Base-by-base conservation (phyloP, 2,329 filamentous ascomycete genomes). In the Diplodia intermedia region DNA sequence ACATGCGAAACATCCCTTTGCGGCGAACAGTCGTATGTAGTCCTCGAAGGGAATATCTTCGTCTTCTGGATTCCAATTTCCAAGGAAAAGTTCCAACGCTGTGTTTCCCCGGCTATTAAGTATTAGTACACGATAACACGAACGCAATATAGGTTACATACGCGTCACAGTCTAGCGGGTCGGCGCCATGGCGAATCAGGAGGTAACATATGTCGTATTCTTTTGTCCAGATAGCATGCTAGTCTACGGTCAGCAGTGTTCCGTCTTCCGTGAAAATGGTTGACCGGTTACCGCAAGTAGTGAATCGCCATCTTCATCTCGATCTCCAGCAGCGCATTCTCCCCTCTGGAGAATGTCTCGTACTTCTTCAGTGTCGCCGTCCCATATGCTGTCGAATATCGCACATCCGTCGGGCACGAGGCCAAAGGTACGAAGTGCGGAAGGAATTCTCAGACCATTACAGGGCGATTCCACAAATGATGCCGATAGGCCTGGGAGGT, bases 201-300 rank as follows among this genome's bases (percentile, higher is more conserved):
- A 47, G 43, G 9, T 3, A n/a, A n/a, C n/a, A 47, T 20, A 47
- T 47, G n/a, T 47, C 43, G 4, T 3, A 9, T 4, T 11, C 0
- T 1, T 11, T 47, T 2, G n/a, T 9, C 3, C 0, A 20, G 7
- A 20, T 4, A 12, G 43, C 43, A 8, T 11, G 0, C 43, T 47
- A 11, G 2, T 47, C 1, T 4, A 4, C 9, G 3, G 1, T 47
- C 3, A 47, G 18, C 43, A 8, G 11, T 20, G 1, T 11, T 47
- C n/a, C 4, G 2, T 1, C n/a, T n/a, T 9, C 11, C 2, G 3
- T 20, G n/a, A 11, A 3, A 1, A 20, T 20, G 0, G 20, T 4
- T 20, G 0, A 1, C 20, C 6, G 2, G 7, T 47, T 3, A 47
- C 43, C 7, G 0, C 7, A n/a, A 47, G 43, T 3, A 20, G n/a